Conservation (phyloP, 371 early-diverging fungal genomes). For the Dichotomocladium elegans region DNA sequence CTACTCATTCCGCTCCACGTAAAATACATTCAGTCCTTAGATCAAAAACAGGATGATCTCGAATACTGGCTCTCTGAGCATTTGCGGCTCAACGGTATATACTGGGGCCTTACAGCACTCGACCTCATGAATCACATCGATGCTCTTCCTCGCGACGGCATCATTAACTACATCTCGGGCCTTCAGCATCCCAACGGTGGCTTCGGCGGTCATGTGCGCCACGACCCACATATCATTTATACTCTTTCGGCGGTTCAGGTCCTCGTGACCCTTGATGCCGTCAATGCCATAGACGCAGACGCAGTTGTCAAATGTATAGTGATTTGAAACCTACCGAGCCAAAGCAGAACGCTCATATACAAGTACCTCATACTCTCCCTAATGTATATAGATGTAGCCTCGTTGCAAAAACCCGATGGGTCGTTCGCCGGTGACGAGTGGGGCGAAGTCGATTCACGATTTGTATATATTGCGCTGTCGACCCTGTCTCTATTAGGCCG, state of each 20-base stretch:
- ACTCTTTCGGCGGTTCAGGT: constrained; percentile 96
- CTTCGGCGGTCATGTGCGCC: constrained; percentile 85
- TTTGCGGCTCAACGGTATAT: constrained; percentile 86
- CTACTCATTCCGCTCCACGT: constrained; percentile 61
- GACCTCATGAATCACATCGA: constrained; percentile 68
- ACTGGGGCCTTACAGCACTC: constrained; percentile 92
- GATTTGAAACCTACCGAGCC: background rate
- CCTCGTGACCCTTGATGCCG: constrained; percentile 76
- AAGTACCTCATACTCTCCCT: too few relatives aligned
- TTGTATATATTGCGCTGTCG: constrained; percentile 84
- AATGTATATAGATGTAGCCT: constrained; percentile 39
- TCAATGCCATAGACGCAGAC: constrained; percentile 69
- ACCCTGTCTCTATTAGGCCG: constrained; percentile 72
- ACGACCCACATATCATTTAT: constrained; percentile 90
- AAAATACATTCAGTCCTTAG: constrained; percentile 73
- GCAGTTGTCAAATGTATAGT: constrained; percentile 66
- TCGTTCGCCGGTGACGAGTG: constrained; percentile 89
- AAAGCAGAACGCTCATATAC: background rate
- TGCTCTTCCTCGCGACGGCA: constrained; percentile 65
- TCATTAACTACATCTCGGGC: constrained; percentile 73
- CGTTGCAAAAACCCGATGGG: constrained; percentile 69
- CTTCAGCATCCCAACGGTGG: constrained; percentile 87
- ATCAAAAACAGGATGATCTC: constrained; percentile 76
- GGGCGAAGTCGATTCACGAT: constrained; percentile 96
- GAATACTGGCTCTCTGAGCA: constrained; percentile 95